A percentile compares a stretch with the other conserved stretches of the same genome.
Conservation (phyloP, 371 early-diverging fungal genomes). For the Apophysomyces sp. region DNA sequence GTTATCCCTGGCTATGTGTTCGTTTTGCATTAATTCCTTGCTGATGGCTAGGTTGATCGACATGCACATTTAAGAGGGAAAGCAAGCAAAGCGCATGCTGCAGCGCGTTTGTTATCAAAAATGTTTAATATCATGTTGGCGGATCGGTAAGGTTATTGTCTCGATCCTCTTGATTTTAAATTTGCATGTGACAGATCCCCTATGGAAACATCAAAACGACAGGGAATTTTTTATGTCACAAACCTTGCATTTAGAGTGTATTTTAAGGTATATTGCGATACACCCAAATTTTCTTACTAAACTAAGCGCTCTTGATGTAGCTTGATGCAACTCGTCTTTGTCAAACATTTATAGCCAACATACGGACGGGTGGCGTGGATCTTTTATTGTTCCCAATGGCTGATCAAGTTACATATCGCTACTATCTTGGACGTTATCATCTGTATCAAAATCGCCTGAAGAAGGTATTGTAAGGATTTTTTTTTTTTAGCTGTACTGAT, state of each 20-base stretch:
- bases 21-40: not conserved
- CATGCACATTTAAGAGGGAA: slow-evolving; percentile 6
- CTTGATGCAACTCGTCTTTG: slow-evolving; percentile 40
- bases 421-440: slow-evolving; percentile 55
- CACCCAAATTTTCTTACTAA: not conserved
- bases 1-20: not conserved
- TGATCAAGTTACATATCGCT: slow-evolving; percentile 58
- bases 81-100: slow-evolving; percentile 12
- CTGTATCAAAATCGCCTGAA: slow-evolving; percentile 41
- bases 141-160: slow-evolving; percentile 12
- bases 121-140: slow-evolving; percentile 27
- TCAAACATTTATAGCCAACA: slow-evolving; percentile 54
- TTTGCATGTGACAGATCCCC: slow-evolving; percentile 13
- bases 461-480: slow-evolving; percentile 16
- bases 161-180: slow-evolving; percentile 9
- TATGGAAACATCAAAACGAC: slow-evolving; percentile 45
- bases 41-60: slow-evolving; percentile 10
- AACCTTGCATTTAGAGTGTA: slow-evolving; percentile 57
- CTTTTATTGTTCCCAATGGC: slow-evolving; percentile 45
- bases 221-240: slow-evolving; percentile 50
- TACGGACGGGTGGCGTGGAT: slow-evolving; percentile 41
- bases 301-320: not conserved
- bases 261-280: slow-evolving; percentile 36
- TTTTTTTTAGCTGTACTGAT: not conserved
- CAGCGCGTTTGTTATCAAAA: slow-evolving; percentile 18